Conservation (phyloP, 805 yeast species). For the Starmerella scarabaei region DNA sequence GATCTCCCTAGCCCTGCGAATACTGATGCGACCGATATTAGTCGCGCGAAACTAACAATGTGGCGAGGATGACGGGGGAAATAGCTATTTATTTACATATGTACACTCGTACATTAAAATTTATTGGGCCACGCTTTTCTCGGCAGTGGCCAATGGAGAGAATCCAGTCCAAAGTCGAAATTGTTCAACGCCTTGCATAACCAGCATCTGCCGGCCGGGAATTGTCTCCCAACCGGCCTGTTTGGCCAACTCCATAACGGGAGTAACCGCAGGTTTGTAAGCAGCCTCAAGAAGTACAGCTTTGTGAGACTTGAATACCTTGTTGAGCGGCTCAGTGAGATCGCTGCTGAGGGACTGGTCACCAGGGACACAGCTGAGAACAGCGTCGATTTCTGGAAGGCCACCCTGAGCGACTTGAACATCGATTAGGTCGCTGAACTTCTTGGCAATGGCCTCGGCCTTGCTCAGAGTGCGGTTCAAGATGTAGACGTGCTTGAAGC, state of each 20-base stretch:
- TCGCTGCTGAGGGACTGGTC: constrained; percentile 13
- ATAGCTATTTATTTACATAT: too few relatives aligned
- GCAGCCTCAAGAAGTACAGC: constrained; percentile 78
- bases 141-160: constrained; percentile 24
- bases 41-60: not conserved
- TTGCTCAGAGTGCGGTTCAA: constrained; percentile 67
- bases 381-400: constrained; percentile 36
- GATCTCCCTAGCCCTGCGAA: too few relatives aligned
- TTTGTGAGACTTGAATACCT: constrained; percentile 23
- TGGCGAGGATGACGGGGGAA: not conserved
- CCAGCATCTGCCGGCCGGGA: constrained; percentile 84
- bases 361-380: constrained; percentile 23
- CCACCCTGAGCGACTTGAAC: constrained; percentile 39
- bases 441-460: constrained; percentile 41
- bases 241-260: constrained; percentile 66
- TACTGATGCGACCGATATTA: too few relatives aligned
- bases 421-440: constrained; percentile 38
- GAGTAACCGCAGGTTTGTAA: constrained; percentile 79
- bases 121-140: constrained; percentile 13
- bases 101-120: not conserved
- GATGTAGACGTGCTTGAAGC: constrained; percentile 64
- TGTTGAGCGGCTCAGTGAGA: constrained; percentile 4
- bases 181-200: constrained; percentile 86
- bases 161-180: constrained; percentile 53
- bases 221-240: constrained; percentile 65